Evolutionary conservation across 1,139 yeast species (phyloP), one percentile per base, ranked within the genome.

Genomic region (Suhomyces ambrosiae): DNA sequence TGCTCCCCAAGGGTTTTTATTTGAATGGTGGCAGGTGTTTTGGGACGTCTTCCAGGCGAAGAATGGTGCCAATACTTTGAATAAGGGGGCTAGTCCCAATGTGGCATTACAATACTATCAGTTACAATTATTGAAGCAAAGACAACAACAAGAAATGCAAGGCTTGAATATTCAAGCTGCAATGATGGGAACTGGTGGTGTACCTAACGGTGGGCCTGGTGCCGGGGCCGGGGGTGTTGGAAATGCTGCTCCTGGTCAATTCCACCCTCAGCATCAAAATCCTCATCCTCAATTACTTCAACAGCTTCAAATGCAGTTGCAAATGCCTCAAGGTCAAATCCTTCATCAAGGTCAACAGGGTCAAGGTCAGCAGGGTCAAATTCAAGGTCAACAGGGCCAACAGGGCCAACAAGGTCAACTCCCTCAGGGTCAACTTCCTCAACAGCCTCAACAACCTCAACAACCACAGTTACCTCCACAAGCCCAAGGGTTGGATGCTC

Each of bases 11-110:
- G 94, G 96, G 7, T 89, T 87, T 53, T 65, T 89, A 30, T 82
- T 77, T 51, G 97, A 89, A 58, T 90, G 97, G 97, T 90, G 97
- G 97, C 89, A 82, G 65, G 81, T 89, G 22, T 90, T 89, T 57
- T 90, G 97, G 96, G 97, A 90, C 58, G 82, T 88, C 31, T 87
- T 85, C 61, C 86, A 85, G 53, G 95, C 95, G 2, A 74, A 86
- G 52, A 81, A 62, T 42, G 56, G 52, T 32, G 33, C 39, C 23
- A 39, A 36, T 37, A 37, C 33, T 29, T 35, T 40, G n/a, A 75
- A 76, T 44, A 68, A 80, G 23, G 80, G 79, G 15, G 80, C 83
- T 10, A 75, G 5, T 63, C 37, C 41, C 22, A 39, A 43, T 25
- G 28, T 74, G 40, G 92, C 95, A 3, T 74, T 77, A 37, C 86